A percentile compares a stretch with the other conserved stretches of the same genome.
phyloP scores from a whole-genome alignment of 1,284 basidiomycete species.

The Exobasidium cylindrosporum region DNA sequence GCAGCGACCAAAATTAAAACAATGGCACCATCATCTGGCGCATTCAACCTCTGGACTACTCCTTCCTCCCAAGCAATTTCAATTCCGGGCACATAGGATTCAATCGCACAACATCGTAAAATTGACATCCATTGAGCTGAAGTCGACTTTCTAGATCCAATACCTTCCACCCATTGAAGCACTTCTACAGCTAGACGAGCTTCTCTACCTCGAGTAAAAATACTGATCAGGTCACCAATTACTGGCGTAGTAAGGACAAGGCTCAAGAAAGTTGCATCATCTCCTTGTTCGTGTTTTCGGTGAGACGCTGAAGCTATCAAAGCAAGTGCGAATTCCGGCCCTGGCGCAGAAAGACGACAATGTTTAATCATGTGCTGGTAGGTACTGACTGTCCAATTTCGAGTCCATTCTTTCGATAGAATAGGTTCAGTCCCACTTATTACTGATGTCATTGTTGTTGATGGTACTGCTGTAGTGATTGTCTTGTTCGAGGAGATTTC shows the following conservation, averaged over 20 bases:
- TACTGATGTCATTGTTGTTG: background rate
- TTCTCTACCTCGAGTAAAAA: slow-evolving; percentile 27
- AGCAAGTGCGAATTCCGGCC: slow-evolving; percentile 30
- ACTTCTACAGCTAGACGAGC: slow-evolving; percentile 34
- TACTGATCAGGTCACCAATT: slow-evolving; percentile 14
- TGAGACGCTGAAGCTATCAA: slow-evolving; percentile 27
- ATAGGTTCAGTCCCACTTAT: background rate
- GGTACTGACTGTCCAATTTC: slow-evolving; percentile 36
- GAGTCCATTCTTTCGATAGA: slow-evolving; percentile 7
- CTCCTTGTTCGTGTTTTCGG: slow-evolving; percentile 2
- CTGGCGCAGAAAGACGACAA: slow-evolving; percentile 27
- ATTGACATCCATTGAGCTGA: slow-evolving; percentile 35
- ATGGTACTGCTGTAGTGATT: too few relatives aligned
- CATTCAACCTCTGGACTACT: slow-evolving; percentile 19
- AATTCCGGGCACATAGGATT: slow-evolving; percentile 31
- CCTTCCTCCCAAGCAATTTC: slow-evolving; percentile 36
- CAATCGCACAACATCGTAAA: slow-evolving; percentile 33
- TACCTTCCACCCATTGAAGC: slow-evolving; percentile 24
- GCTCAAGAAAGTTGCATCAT: background rate
- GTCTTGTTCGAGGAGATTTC: too few relatives aligned
- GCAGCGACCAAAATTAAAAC: slow-evolving; percentile 27
- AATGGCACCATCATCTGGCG: slow-evolving; percentile 35
- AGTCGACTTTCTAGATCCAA: slow-evolving; percentile 2
- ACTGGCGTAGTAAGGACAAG: slow-evolving; percentile 22
- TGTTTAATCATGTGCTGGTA: slow-evolving; percentile 28